phyloP scores from a whole-genome alignment of 441 rosid genomes.

The Viola pubescens region DNA sequence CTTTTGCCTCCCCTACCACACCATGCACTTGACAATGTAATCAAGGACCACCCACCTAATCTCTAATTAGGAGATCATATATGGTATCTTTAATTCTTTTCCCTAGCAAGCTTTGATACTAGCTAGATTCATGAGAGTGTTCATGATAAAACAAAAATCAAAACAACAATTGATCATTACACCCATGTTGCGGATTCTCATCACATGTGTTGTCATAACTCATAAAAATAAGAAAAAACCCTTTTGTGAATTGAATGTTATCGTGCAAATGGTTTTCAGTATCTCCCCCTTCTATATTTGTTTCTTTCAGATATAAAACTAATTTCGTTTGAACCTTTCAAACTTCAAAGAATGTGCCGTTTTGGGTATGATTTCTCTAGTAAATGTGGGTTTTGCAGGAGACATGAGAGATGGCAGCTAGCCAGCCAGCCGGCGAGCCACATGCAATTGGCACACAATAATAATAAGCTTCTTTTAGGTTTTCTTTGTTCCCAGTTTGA shows the following conservation, averaged over 20 bases:
- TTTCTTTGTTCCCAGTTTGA: constrained; percentile 6
- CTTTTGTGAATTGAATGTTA: no score
- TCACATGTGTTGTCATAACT: not conserved
- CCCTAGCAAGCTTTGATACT: not conserved
- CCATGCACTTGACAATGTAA: constrained; percentile 22
- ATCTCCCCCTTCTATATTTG: not conserved
- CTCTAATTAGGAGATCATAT: no score
- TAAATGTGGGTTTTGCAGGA: not conserved
- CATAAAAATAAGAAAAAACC: not conserved
- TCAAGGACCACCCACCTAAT: constrained; percentile 24
- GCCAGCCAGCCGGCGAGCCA: no score
- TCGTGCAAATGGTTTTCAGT: not conserved
- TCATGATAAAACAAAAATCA: not conserved
- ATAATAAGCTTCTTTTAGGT: not conserved
- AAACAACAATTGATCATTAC: not conserved
- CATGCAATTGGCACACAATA: not conserved
- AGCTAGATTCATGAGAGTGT: not conserved
- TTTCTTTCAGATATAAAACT: no score
- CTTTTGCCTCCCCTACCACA: constrained; percentile 41
- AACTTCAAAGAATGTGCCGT: not conserved
- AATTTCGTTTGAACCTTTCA: not conserved
- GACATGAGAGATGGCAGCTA: constrained; percentile 1
- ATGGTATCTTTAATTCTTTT: not conserved
- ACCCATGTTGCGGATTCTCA: not conserved
- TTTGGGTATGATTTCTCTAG: not conserved